A percentile compares a stretch with the other conserved stretches of the same genome.
Evolutionary conservation across 2,329 filamentous ascomycete species (phyloP).

Genomic region (Chalaropsis ovoidea): DNA sequence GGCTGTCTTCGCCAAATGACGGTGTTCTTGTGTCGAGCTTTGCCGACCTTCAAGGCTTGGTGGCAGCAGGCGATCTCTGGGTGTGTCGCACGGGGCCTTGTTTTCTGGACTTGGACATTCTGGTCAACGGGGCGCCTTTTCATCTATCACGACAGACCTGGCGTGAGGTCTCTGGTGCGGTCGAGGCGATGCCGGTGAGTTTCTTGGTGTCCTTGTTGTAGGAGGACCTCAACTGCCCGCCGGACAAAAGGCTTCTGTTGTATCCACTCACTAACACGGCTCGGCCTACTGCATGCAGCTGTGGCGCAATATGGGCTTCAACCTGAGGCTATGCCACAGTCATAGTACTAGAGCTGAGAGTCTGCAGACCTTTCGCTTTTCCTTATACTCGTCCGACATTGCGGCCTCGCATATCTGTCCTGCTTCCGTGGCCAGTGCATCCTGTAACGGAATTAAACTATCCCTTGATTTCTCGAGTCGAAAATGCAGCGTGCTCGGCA

Average conservation of each 20-base stretch:
- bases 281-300: constrained; percentile 6
- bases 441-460: constrained; percentile 14
- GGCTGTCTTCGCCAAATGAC: neutral
- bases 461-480: constrained; percentile 13
- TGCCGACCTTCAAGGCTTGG: constrained; percentile 15
- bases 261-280: neutral
- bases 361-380: constrained; percentile 19
- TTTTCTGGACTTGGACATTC: constrained; percentile 19
- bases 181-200: constrained; percentile 24
- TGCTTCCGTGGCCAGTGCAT: constrained; percentile 15
- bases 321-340: constrained; percentile 20
- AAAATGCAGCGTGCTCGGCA: neutral
- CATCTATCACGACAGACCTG: constrained; percentile 7
- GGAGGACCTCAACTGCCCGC: no score
- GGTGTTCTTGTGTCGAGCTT: constrained; percentile 14
- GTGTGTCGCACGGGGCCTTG: constrained; percentile 24
- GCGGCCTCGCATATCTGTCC: constrained; percentile 24
- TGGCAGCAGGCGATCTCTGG: constrained; percentile 21
- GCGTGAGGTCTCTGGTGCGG: constrained; percentile 16
- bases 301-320: constrained; percentile 24
- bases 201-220: neutral
- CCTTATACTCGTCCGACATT: constrained; percentile 23
- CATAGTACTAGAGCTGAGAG: neutral
- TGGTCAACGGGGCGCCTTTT: constrained; percentile 21
- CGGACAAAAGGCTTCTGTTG: no score